Conservation (phyloP, 148 eudicot species). For the Heliamphora exappendiculata region DNA sequence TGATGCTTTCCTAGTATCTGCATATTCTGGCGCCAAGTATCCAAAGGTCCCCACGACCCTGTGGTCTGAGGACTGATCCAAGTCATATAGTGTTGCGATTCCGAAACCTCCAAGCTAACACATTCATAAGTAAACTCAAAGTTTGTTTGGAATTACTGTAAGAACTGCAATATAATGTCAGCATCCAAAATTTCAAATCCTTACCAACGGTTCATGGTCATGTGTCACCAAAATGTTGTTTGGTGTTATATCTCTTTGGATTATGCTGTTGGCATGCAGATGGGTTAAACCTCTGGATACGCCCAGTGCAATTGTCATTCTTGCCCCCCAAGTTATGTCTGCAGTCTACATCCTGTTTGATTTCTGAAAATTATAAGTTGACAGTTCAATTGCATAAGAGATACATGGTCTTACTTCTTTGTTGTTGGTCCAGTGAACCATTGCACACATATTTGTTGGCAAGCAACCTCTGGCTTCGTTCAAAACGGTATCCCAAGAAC, state of each 20-base stretch:
- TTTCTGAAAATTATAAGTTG: no score
- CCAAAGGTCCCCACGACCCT: conserved; percentile 33
- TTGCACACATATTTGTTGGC: conserved; percentile 34
- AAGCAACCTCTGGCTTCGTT: conserved; percentile 26
- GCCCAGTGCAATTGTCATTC: conserved; percentile 31
- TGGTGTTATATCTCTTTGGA: conserved; percentile 33
- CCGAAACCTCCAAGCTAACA: conserved; percentile 38
- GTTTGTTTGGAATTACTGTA: not conserved
- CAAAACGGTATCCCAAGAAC: conserved; percentile 27
- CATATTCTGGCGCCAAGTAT: conserved; percentile 38
- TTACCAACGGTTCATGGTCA: conserved; percentile 31
- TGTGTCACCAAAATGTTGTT: conserved; percentile 34
- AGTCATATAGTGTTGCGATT: conserved; percentile 18
- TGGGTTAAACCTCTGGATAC: conserved; percentile 27
- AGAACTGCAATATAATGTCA: no score
- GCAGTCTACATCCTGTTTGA: conserved; percentile 11
- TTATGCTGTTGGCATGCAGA: conserved; percentile 24
- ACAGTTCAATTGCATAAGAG: no score
- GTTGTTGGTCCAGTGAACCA: conserved; percentile 17
- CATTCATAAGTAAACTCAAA: not conserved
- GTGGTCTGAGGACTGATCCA: not conserved
- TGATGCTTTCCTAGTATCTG: conserved; percentile 24
- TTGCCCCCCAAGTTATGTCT: conserved; percentile 24
- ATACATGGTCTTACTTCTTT: conserved; percentile 29
- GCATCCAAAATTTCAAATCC: not conserved